phyloP scores from a whole-genome alignment of 2,329 filamentous ascomycete species.

The Sporothrix brunneoviolacea region DNA sequence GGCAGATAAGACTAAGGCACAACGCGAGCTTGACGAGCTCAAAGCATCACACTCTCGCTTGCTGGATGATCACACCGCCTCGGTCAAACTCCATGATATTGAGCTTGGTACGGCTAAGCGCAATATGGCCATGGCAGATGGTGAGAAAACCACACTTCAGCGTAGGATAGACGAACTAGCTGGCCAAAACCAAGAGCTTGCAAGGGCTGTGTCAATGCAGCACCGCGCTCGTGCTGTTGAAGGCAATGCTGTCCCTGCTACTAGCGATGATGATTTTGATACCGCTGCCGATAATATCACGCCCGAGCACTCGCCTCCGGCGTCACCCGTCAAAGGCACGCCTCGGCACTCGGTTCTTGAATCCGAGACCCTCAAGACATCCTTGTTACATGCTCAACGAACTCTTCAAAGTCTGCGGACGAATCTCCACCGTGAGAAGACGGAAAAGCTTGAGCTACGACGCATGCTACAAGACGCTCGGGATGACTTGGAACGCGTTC shows the following conservation, averaged over 20 bases:
- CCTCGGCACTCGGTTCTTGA: constrained; percentile 89
- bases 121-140: constrained; percentile 69
- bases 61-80: constrained; percentile 68
- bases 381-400: constrained; percentile 85
- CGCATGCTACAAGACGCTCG: constrained; percentile 91
- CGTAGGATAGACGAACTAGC: constrained; percentile 83
- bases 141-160: constrained; percentile 70
- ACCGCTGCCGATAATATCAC: constrained; percentile 63
- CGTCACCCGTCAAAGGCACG: constrained; percentile 85
- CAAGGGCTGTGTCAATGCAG: constrained; percentile 65
- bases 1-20: constrained; percentile 67
- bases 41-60: constrained; percentile 74
- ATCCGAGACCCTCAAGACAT: constrained; percentile 90
- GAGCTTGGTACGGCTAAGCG: constrained; percentile 80
- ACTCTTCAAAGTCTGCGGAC: constrained; percentile 95
- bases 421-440: constrained; percentile 96
- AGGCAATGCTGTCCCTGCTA: constrained; percentile 50
- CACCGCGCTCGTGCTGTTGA: constrained; percentile 63
- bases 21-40: constrained; percentile 87
- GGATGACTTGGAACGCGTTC: constrained; percentile 76
- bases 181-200: constrained; percentile 84
- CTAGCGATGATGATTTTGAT: constrained; percentile 57
- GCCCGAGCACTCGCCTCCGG: constrained; percentile 83
- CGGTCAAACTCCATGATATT: constrained; percentile 78
- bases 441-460: constrained; percentile 92